Evolutionary conservation across 495 filamentous ascomycete genomes (phyloP).

Genomic region (Chaetomium cochliodes): DNA sequence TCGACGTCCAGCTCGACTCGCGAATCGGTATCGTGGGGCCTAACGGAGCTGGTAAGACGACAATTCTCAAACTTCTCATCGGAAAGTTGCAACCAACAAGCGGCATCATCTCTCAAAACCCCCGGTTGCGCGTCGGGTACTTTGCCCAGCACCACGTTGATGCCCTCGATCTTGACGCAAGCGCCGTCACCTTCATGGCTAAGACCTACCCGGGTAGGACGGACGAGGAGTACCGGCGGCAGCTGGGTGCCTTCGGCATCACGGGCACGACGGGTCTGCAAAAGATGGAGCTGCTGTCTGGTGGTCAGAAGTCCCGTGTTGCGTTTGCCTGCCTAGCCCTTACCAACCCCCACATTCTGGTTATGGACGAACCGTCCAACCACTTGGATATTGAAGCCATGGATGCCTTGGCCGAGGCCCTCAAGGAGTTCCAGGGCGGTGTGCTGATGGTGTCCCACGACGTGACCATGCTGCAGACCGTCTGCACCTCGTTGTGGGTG

Average conservation of each 20-base stretch:
- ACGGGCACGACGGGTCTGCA: conserved; percentile 96
- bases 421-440: conserved; percentile 85
- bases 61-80: conserved; percentile 89
- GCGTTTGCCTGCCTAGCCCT: conserved; percentile 93
- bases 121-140: conserved; percentile 86
- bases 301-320: conserved; percentile 97
- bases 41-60: conserved; percentile 98
- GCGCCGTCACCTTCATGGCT: conserved; percentile 92
- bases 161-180: conserved; percentile 83
- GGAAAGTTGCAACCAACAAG: conserved; percentile 74
- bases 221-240: conserved; percentile 95
- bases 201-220: conserved; percentile 84
- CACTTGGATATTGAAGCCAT: conserved; percentile 99
- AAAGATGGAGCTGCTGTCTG: conserved; percentile 90
- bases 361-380: conserved; percentile 97
- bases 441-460: conserved; percentile 99
- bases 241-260: conserved; percentile 96
- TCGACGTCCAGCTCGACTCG: conserved; percentile 97
- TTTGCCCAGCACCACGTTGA: conserved; percentile 99
- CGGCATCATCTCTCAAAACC: conserved; percentile 82
- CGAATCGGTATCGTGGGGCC: conserved; percentile 98
- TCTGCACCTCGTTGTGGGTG: conserved; percentile 93
- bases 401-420: conserved; percentile 85
- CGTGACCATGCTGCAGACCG: conserved; percentile 93
- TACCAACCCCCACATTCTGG: conserved; percentile 92